Evolutionary conservation across 805 yeast species (phyloP), one percentile per base, ranked within the genome.

Genomic region (Brettanomyces sp.): DNA sequence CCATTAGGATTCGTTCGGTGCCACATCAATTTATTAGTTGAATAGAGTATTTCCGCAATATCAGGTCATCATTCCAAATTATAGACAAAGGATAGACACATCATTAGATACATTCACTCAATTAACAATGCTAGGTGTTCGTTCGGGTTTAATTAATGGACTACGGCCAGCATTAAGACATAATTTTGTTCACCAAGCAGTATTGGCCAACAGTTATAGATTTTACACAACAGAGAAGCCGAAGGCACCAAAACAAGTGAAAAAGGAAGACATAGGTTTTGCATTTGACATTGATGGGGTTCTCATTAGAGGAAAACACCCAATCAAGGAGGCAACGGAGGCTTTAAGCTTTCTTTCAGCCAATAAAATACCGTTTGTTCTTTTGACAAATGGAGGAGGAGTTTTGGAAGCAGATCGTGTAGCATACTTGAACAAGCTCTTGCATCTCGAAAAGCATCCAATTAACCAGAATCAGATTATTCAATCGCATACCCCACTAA

Each of bases 331-430:
- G 39, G 96, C 95, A 2, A 66, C 66, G 11, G 71, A 70, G 14
- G 84, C 95, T 0, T 46, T 64, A 2, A 53, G 45, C 9, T 49
- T 49, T 23, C 66, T 90, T 41, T 67, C 80, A 39, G 51, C 70
- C 6, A 57, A 72, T 22, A 70, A 73, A 18, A 68, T 88, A 5
- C 96, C 97, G 1, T 90, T 79, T 66, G 77, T 88, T n/a, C 59
- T 90, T 38, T 69, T 90, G 59, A 89, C 96, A 6, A 89, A 90
- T 60, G 96, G 97, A 18, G 96, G 96, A 5, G 96, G 97, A 2
- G 73, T 73, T 32, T 64, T 75, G 11, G 97, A 89, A 56, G 49
- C 56, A 4, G 72, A 69, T n/a, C 68, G 95, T 39, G 78, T 80
- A 2, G 66, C 68, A 2, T 73, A 71, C 33, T 60, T 86, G 3